These are phyloP conservation scores for Olyra latifolia DNA, from an alignment of 176 grass and related monocot genomes.

Conservation along the genomic window DNA sequence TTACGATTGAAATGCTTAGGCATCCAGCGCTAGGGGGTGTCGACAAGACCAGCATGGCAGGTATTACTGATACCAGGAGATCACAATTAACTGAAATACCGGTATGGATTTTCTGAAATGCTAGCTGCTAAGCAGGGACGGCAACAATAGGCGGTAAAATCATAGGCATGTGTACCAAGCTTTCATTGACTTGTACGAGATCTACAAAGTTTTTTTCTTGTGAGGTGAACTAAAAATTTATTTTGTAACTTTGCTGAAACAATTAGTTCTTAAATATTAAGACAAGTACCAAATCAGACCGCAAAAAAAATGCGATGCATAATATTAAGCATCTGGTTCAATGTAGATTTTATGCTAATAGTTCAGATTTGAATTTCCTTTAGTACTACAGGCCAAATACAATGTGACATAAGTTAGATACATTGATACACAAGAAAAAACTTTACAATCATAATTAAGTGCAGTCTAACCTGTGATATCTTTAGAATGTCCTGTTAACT, in stretches of 20 bases:
- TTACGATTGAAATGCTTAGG: not conserved
- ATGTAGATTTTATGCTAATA: conserved; percentile 19
- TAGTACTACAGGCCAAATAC: not conserved
- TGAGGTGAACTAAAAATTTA: not conserved
- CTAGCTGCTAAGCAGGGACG: not conserved
- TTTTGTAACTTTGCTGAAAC: not conserved
- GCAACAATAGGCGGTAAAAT: not conserved
- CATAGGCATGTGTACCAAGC: not conserved
- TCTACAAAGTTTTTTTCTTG: not conserved
- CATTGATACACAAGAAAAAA: not conserved
- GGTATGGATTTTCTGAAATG: not conserved
- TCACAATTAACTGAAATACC: not conserved
- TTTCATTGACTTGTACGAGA: not conserved
- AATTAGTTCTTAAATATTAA: conserved; percentile 10
- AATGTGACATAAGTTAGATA: conserved; percentile 20
- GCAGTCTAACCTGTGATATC: conserved; percentile 81
- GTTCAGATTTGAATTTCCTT: not conserved
- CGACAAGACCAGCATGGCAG: not conserved
- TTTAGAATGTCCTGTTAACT: conserved; percentile 91
- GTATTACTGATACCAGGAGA: conserved; percentile 5
- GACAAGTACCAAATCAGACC: not conserved
- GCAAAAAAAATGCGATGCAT: not conserved
- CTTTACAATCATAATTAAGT: conserved; percentile 11
- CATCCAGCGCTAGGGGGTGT: not conserved
- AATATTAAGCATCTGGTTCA: not conserved